Percentiles rank a stretch among this genome's conserved stretches.
phyloP scores from a whole-genome alignment of 2,329 filamentous ascomycete species.

The Colletotrichum sp. region DNA sequence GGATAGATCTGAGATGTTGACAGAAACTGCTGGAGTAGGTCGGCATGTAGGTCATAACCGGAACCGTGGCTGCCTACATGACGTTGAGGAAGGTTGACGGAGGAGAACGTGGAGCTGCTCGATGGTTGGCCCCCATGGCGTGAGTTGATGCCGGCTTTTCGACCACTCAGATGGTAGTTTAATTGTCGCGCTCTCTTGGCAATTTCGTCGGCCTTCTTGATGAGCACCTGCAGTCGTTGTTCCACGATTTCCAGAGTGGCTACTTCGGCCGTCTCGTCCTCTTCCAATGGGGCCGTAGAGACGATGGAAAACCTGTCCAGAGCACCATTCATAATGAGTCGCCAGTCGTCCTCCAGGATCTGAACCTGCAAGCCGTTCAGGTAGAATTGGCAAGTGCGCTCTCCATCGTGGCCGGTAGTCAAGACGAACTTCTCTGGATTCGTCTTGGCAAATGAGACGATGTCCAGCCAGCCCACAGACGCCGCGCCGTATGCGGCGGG shows the following conservation, averaged over 20 bases:
- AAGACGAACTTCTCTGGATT: constrained; percentile 81
- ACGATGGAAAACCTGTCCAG: constrained; percentile 76
- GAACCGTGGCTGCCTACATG: constrained; percentile 28
- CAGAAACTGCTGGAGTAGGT: constrained; percentile 61
- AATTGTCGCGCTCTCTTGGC: constrained; percentile 70
- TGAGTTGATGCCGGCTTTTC: constrained; percentile 74
- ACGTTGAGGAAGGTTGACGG: constrained; percentile 33
- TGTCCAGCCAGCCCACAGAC: constrained; percentile 79
- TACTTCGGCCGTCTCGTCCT: constrained; percentile 86
- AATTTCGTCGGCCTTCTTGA: constrained; percentile 80
- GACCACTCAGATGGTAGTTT: constrained; percentile 79
- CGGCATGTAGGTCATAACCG: constrained; percentile 55
- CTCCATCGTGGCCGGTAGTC: constrained; percentile 70
- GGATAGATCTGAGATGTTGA: constrained; percentile 26
- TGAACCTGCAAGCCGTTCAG: constrained; percentile 83
- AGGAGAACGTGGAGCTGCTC: constrained; percentile 41
- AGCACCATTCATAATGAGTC: constrained; percentile 82
- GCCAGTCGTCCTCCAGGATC: constrained; percentile 87
- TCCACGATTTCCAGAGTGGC: constrained; percentile 86
- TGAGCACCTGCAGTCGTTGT: constrained; percentile 76
- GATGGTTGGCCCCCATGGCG: constrained; percentile 54
- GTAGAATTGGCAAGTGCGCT: constrained; percentile 79
- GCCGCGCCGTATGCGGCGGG: constrained; percentile 59
- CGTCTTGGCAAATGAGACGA: constrained; percentile 82
- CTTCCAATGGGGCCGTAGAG: constrained; percentile 79